Base-by-base conservation (phyloP, 352 stramenopile genomes). In the Hyaloperonospora brassicae region DNA sequence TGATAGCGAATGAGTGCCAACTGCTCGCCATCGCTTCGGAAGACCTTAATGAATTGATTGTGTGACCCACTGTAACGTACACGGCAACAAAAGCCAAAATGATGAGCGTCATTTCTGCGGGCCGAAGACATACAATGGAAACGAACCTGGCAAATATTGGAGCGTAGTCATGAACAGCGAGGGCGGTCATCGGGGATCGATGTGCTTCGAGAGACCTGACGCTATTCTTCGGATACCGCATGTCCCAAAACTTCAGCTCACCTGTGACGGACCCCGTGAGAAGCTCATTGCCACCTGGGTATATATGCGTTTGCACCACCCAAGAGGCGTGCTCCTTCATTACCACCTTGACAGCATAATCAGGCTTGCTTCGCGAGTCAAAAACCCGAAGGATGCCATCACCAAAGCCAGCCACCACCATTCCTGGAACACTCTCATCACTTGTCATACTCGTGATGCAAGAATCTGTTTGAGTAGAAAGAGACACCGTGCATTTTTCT, bases 21-120 rank as follows among this genome's bases (percentile, higher is more conserved):
- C 49, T 90, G 77, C 55, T 93, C 84, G 30, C 80, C 83, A 36
- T 98, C 91, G 50, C 87, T 84, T 34, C 88, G 88, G 45, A 98
- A 91, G 44, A 98, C 85, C 70, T 99, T 98, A 70, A 99, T 98
- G 65, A 98, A 99, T 58, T 99, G 95, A 55, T 98, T 97, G 65
- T 98, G 94, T 35, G 93, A 98, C 5, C 97, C 97, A 60, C 87
- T 94, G 52, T 13, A 56, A 34, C 21, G 35, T 50, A 22, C 11
- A 51, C 39, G 12, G n/a, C n/a, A n/a, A n/a, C n/a, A n/a, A 46
- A 42, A 40, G 41, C 7, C 34, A 52, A 13, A 23, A 47, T 1
- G 25, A 41, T 54, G 35, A 64, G 25, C 40, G 14, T 31, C n/a
- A 23, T 43, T 22, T 5, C 7, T 48, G n/a, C 31, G 11, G 46